Percentiles rank a stretch among this genome's conserved stretches.
phyloP scores from a whole-genome alignment of 495 filamentous ascomycete species.

The Neurospora sp. region DNA sequence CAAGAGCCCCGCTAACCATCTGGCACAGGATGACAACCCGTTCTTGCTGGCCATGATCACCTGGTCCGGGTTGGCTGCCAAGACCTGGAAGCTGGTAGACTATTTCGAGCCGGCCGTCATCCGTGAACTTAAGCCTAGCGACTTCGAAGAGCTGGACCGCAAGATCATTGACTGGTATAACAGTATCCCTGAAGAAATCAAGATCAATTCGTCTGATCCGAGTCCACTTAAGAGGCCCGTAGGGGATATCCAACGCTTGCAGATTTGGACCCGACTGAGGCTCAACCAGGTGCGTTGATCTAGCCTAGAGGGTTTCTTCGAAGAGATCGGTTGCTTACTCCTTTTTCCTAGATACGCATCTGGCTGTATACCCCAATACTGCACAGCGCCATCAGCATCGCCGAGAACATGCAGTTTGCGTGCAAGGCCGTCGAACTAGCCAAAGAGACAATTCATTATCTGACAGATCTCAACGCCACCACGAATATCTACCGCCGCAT shows the following conservation, averaged over 20 bases:
- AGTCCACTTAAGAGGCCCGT: constrained; percentile 7
- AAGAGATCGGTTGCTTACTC: neutral
- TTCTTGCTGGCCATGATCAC: constrained; percentile 71
- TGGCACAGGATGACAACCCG: constrained; percentile 51
- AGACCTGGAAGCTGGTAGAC: constrained; percentile 64
- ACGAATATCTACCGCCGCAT: constrained; percentile 71
- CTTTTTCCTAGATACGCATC: constrained; percentile 49
- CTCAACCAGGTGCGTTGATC: constrained; percentile 50
- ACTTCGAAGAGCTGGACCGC: constrained; percentile 67
- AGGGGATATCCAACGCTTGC: constrained; percentile 42
- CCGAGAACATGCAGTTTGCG: constrained; percentile 56
- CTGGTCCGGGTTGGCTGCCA: constrained; percentile 66
- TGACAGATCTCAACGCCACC: constrained; percentile 67
- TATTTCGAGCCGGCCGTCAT: constrained; percentile 42
- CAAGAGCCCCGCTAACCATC: neutral
- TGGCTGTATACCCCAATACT: constrained; percentile 75
- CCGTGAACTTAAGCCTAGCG: constrained; percentile 44
- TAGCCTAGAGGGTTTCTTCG: neutral
- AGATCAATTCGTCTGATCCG: constrained; percentile 10
- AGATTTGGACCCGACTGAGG: constrained; percentile 54
- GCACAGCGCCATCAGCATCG: constrained; percentile 65
- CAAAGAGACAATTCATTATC: constrained; percentile 66
- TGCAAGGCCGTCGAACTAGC: constrained; percentile 66
- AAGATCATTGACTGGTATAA: constrained; percentile 70
- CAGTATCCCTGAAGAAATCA: constrained; percentile 30